Conservation (phyloP, 352 stramenopile species). For the Elongisporangium anandrum region DNA sequence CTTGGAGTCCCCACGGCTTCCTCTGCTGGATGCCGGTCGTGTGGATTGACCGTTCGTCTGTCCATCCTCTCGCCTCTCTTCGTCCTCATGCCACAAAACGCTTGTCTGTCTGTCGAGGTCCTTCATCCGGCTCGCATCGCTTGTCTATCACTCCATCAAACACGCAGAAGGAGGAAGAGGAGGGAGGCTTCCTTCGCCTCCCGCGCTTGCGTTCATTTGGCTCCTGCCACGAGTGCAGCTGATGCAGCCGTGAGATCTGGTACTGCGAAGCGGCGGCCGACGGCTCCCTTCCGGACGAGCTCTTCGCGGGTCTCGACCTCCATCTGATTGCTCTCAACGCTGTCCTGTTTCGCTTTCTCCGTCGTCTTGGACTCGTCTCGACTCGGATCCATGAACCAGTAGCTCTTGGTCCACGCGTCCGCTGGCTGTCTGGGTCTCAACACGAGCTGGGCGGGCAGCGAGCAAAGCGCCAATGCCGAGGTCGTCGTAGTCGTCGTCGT, state of each 20-base stretch:
- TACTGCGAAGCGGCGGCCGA: conserved; percentile 28
- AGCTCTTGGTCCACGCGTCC: neutral
- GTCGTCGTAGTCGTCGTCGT: neutral
- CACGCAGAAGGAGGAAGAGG: neutral
- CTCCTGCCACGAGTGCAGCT: neutral
- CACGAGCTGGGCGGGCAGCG: neutral
- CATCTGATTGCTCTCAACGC: conserved; percentile 5
- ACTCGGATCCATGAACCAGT: neutral
- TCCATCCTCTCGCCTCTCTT: neutral
- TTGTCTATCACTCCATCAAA: neutral
- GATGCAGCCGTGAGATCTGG: conserved; percentile 10
- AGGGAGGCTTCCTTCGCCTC: neutral
- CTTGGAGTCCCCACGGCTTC: too few relatives aligned
- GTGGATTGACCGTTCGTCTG: neutral
- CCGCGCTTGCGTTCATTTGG: neutral
- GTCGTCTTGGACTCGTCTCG: neutral
- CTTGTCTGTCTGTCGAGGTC: neutral
- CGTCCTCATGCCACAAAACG: neutral
- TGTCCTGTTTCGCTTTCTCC: neutral
- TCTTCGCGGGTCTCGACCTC: conserved; percentile 20
- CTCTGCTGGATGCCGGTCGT: conserved; percentile 1
- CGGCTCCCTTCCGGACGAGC: conserved; percentile 23
- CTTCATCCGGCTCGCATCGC: neutral
- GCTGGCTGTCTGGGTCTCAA: neutral
- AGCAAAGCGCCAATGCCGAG: neutral